Percentiles rank a stretch among this genome's conserved stretches.
Evolutionary conservation across 768 basidiomycete genomes (phyloP).

Genomic region (Suillus clintonianus): DNA sequence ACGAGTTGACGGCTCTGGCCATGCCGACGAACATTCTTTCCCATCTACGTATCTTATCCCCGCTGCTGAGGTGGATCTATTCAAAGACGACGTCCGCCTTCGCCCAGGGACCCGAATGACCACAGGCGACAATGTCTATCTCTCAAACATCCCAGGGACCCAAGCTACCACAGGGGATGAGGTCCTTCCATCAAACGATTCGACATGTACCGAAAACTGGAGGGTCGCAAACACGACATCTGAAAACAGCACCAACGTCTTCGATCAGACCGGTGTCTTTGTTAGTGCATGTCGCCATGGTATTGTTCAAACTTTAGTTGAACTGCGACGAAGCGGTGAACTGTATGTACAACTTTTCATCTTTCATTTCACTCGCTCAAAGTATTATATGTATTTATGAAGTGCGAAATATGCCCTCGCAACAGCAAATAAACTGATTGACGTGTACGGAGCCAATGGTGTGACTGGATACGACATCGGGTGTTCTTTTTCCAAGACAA

Average conservation of each 20-base stretch:
- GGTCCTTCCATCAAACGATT: too few species aligned
- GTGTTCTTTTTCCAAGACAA: too few species aligned
- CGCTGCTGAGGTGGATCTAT: slow-evolving; percentile 26
- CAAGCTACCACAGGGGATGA: too few species aligned
- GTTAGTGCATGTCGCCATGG: slow-evolving; percentile 36
- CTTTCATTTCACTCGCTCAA: too few species aligned
- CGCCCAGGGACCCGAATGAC: neutral
- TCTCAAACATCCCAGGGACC: too few species aligned
- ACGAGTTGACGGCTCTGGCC: slow-evolving; percentile 22
- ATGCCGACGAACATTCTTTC: slow-evolving; percentile 19
- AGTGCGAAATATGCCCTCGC: too few species aligned
- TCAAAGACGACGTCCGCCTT: slow-evolving; percentile 12
- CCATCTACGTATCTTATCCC: slow-evolving; percentile 28
- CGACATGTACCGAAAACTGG: slow-evolving; percentile 32
- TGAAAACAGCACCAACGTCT: slow-evolving; percentile 31
- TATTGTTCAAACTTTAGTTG: slow-evolving; percentile 24
- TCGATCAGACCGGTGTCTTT: slow-evolving; percentile 41
- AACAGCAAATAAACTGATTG: too few species aligned
- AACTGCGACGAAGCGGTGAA: slow-evolving; percentile 39
- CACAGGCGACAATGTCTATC: neutral
- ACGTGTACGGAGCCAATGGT: too few species aligned
- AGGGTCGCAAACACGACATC: slow-evolving; percentile 26
- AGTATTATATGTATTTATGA: too few species aligned
- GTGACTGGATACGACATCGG: too few species aligned
- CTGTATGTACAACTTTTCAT: slow-evolving; percentile 36